A percentile compares a stretch with the other conserved stretches of the same genome.
phyloP scores from a whole-genome alignment of 306 rosid species.

The Lathyrus tuberosus region DNA sequence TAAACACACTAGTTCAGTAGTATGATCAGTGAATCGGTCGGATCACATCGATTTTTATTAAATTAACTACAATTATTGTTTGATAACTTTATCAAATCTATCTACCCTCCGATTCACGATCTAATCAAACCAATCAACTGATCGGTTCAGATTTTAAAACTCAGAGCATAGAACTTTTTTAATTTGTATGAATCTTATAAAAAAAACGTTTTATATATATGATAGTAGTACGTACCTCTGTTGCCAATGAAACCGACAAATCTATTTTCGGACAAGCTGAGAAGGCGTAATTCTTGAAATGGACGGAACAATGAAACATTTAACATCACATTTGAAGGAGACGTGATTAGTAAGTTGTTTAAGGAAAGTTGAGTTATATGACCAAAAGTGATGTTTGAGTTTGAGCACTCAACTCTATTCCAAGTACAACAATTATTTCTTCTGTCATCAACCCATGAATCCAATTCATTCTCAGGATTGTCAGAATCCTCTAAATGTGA shows the following conservation, averaged over 20 bases:
- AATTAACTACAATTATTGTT: too few species aligned
- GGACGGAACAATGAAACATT: slow-evolving; percentile 31
- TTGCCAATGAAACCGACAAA: neutral
- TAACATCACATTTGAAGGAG: too few species aligned
- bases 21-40: too few species aligned
- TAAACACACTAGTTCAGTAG: too few species aligned
- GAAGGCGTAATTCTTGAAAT: slow-evolving; percentile 22
- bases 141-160: too few species aligned
- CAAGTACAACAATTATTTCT: slow-evolving; percentile 11
- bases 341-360: neutral
- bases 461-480: neutral
- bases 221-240: neutral
- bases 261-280: neutral
- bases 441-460: slow-evolving; percentile 32
- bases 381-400: neutral
- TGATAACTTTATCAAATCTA: too few species aligned
- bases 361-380: slow-evolving; percentile 7
- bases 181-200: too few species aligned
- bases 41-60: too few species aligned
- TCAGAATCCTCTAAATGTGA: neutral
- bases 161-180: too few species aligned
- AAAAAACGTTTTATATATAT: too few species aligned
- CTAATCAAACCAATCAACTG: too few species aligned
- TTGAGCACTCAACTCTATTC: slow-evolving; percentile 19
- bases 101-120: too few species aligned